A percentile compares a stretch with the other conserved stretches of the same genome.
These are phyloP conservation scores for Lactarius tabidus DNA, from an alignment of 768 basidiomycete species.

Conservation along the genomic window DNA sequence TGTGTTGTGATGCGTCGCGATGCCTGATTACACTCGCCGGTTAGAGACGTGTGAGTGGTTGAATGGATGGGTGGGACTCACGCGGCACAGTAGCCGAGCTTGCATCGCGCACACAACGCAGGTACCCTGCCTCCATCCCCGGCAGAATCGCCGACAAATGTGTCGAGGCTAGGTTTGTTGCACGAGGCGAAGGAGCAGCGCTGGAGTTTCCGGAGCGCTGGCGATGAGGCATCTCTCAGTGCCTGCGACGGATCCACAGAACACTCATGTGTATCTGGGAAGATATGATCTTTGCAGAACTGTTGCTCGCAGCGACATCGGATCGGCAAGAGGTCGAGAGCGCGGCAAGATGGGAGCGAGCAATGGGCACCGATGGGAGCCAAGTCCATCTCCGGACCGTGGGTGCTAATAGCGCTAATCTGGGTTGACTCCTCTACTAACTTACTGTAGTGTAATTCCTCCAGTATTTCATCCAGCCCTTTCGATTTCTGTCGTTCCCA, in stretches of 20 bases:
- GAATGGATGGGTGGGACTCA: conserved; percentile 32
- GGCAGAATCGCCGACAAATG: conserved; percentile 33
- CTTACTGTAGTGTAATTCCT: too few relatives aligned
- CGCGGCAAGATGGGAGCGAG: conserved; percentile 52
- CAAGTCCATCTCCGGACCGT: conserved; percentile 36
- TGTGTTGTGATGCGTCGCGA: conserved; percentile 59
- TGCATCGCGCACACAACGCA: conserved; percentile 50
- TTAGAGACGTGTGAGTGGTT: background rate
- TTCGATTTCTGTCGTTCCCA: too few relatives aligned
- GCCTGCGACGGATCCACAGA: conserved; percentile 24
- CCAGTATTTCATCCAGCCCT: too few relatives aligned
- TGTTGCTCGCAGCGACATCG: conserved; percentile 53
- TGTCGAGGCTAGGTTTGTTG: conserved; percentile 50
- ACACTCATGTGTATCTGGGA: conserved; percentile 60
- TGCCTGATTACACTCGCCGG: conserved; percentile 44
- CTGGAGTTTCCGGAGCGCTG: conserved; percentile 34
- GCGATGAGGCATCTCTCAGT: background rate
- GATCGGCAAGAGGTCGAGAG: conserved; percentile 76
- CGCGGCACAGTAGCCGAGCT: conserved; percentile 60
- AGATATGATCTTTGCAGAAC: conserved; percentile 64
- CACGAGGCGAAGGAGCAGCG: conserved; percentile 53
- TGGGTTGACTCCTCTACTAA: too few relatives aligned
- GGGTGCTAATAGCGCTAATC: background rate
- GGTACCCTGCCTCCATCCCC: conserved; percentile 30
- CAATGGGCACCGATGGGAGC: conserved; percentile 63